Conservation (phyloP, 176 grass and related monocot species). For the Alopecurus myosuroides region DNA sequence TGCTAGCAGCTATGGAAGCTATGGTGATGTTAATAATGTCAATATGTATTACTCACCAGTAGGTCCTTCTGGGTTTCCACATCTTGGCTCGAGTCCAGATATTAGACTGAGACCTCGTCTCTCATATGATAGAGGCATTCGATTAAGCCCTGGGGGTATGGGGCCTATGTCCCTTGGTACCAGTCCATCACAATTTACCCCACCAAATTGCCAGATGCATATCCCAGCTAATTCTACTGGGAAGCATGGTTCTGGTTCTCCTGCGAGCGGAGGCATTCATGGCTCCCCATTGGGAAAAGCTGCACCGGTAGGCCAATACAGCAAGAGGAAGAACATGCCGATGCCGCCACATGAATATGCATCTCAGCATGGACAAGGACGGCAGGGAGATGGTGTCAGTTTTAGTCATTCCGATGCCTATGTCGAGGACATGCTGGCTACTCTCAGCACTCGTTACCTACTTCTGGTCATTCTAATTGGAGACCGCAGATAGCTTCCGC, state of each 20-base stretch:
- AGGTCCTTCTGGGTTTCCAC: slow-evolving; percentile 69
- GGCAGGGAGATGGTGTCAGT: slow-evolving; percentile 53
- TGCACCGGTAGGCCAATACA: slow-evolving; percentile 47
- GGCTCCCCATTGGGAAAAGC: slow-evolving; percentile 72
- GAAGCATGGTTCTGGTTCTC: slow-evolving; percentile 67
- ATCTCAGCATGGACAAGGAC: slow-evolving; percentile 53
- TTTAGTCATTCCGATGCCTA: slow-evolving; percentile 54
- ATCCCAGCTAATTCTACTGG: slow-evolving; percentile 51
- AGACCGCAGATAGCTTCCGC: slow-evolving; percentile 48
- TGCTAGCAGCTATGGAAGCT: slow-evolving; percentile 88
- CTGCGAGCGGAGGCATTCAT: slow-evolving; percentile 58
- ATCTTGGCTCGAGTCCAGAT: slow-evolving; percentile 78
- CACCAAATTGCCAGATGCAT: slow-evolving; percentile 78
- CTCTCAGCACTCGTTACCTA: slow-evolving; percentile 48
- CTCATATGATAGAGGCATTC: slow-evolving; percentile 71
- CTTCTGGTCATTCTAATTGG: slow-evolving; percentile 70
- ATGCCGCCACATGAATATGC: slow-evolving; percentile 62
- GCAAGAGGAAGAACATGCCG: slow-evolving; percentile 56
- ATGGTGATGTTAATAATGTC: slow-evolving; percentile 54
- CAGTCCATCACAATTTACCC: slow-evolving; percentile 90
- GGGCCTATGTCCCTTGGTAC: slow-evolving; percentile 76
- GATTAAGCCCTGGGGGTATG: slow-evolving; percentile 66
- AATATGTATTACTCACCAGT: slow-evolving; percentile 74
- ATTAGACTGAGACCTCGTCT: slow-evolving; percentile 56
- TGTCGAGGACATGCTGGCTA: slow-evolving; percentile 37